Base-by-base conservation (phyloP, 1,284 basidiomycete genomes). In the Cystobasidiaceae sp. region DNA sequence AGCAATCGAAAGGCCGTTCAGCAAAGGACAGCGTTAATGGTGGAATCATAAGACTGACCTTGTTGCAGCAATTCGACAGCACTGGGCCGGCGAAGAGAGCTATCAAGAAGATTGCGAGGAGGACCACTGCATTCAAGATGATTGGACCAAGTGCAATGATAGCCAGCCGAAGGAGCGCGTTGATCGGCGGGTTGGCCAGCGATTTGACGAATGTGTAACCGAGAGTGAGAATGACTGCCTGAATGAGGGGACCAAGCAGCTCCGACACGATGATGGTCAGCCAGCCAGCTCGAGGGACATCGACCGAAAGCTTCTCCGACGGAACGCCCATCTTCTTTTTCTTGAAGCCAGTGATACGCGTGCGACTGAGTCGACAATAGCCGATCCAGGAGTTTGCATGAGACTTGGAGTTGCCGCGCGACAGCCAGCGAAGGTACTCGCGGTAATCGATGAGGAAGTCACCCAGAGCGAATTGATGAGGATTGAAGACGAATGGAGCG, bases 381-480 rank as follows among this genome's bases (percentile, higher is more conserved):
- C 93, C 93, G 70, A 96, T 93, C 93, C 93, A 97, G 4, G 92
- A 94, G 78, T 94, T 97, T 74, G 85, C 89, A 78, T 96, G 93
- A 6, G 69, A 69, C 19, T 68, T 59, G 55, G 92, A 94, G 79
- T 97, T 97, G 66, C 93, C 93, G 69, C 93, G 85, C 56, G 87
- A 93, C 91, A 97, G 96, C 93, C 93, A 97, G 70, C 93, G 84
- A 71, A 97, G 79, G 81, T 93, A 96, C 79, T 97, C 93, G 74
- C 92, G 84, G 77, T 97, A 97, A 78, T 97, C 93, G 74, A 96
- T 90, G 77, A 96, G 85, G 77, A 94, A 97, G 78, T 97, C 93
- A 58, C 90, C 84, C 76, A 90, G 87, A 27, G 90, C 89, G 79
- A 97, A 97, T 77, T 97, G 93, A 78, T 96, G 93, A 13, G 93